Conservation (phyloP, 495 filamentous ascomycete genomes). For the Astrothelium macrocarpum region DNA sequence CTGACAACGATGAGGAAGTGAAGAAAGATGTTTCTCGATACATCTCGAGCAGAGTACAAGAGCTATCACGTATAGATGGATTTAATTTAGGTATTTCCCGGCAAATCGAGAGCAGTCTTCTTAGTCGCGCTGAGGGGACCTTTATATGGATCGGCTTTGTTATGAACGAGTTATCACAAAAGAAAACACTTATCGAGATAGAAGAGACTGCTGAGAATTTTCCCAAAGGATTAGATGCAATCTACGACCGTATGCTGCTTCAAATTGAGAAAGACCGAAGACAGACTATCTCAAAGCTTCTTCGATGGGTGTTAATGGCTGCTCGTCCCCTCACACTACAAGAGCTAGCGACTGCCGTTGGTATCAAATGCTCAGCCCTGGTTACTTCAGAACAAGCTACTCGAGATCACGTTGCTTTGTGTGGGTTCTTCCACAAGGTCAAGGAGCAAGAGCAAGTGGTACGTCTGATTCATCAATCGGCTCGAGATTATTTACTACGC, state of each 20-base stretch:
- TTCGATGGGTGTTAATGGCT: conserved; percentile 30
- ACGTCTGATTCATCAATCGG: conserved; percentile 31
- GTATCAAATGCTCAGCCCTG: conserved; percentile 1
- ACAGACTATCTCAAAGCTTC: conserved; percentile 22
- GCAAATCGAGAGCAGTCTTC: conserved; percentile 27
- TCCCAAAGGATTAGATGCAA: conserved; percentile 26
- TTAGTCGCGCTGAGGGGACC: conserved; percentile 33
- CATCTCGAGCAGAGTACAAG: conserved; percentile 32
- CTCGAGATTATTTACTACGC: conserved; percentile 29
- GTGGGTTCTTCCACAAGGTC: conserved; percentile 24
- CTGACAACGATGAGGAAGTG: conserved; percentile 24
- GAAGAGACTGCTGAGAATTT: conserved; percentile 20
- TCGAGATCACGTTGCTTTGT: conserved; percentile 18
- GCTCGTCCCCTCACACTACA: conserved; percentile 26
- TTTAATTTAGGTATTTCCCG: conserved; percentile 17
- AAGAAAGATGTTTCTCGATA: conserved; percentile 30
- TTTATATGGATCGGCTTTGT: conserved; percentile 42
- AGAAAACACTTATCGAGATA: conserved; percentile 19
- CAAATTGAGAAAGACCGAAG: conserved; percentile 22
- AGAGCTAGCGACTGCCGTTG: conserved; percentile 22
- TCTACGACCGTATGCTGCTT: conserved; percentile 31
- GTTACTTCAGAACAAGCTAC: conserved; percentile 15
- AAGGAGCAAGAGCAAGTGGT: conserved; percentile 23
- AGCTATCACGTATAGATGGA: conserved; percentile 26
- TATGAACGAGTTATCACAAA: conserved; percentile 29